A percentile compares a stretch with the other conserved stretches of the same genome.
These are phyloP conservation scores for Saccharum officinarum DNA, from an alignment of 176 grass and related monocot genomes.

Conservation along the genomic window DNA sequence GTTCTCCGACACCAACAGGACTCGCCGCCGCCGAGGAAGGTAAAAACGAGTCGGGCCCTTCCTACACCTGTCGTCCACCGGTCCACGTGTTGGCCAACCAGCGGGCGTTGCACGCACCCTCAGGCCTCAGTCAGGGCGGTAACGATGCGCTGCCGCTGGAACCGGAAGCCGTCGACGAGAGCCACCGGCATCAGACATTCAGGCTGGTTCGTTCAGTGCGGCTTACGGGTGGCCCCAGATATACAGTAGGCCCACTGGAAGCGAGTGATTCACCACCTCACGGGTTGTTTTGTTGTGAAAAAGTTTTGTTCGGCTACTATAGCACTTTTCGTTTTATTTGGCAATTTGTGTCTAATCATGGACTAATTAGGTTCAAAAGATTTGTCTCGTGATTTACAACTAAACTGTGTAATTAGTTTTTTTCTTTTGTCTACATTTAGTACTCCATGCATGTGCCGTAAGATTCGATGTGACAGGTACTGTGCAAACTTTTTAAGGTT, in stretches of 20 bases:
- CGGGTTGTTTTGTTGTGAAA: no score
- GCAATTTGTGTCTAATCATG: no score
- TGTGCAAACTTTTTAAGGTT: no score
- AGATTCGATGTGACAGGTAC: no score
- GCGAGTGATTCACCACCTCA: neutral
- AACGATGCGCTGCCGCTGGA: neutral
- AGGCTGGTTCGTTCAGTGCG: neutral
- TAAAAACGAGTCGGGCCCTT: neutral
- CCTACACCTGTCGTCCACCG: neutral
- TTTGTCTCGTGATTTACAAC: no score
- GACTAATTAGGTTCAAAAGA: no score
- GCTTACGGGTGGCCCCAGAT: neutral
- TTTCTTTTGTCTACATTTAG: no score
- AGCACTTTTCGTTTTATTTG: no score
- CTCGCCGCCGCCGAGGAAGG: neutral
- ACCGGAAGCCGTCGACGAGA: neutral
- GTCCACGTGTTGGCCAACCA: conserved; percentile 18
- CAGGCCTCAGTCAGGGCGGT: neutral
- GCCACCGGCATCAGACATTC: neutral
- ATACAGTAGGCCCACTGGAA: neutral
- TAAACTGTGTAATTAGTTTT: no score
- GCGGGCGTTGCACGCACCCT: neutral
- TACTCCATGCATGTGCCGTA: no score
- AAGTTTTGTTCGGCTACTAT: no score
- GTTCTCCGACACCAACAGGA: neutral